Percentiles rank a stretch among this genome's conserved stretches.
phyloP scores from a whole-genome alignment of 768 basidiomycete genomes.

The button mushroom (Agaricus bisporus) region DNA sequence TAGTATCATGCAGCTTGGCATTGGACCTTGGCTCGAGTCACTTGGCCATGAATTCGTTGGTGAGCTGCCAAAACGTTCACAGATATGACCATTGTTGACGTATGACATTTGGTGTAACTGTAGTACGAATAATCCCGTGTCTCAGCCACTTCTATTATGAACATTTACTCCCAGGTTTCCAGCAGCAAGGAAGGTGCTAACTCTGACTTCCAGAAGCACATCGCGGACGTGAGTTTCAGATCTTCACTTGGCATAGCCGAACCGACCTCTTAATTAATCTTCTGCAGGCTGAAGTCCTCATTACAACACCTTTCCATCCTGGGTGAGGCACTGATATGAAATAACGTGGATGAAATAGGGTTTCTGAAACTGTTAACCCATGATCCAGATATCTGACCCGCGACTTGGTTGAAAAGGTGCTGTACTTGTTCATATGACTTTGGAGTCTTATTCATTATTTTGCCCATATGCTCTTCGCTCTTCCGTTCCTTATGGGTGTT shows the following conservation, averaged over 20 bases:
- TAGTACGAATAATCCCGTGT: constrained; percentile 1
- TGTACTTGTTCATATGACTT: constrained; percentile 1
- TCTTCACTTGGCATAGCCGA: not conserved
- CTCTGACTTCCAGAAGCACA: constrained; percentile 78
- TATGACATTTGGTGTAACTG: not conserved
- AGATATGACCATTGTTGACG: not conserved
- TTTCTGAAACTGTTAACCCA: not conserved
- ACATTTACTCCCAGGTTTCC: constrained; percentile 43
- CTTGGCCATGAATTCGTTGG: constrained; percentile 74
- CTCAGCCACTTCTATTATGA: not conserved
- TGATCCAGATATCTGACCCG: constrained; percentile 58
- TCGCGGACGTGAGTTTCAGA: constrained; percentile 56
- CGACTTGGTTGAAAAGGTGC: constrained; percentile 63
- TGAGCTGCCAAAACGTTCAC: constrained; percentile 21
- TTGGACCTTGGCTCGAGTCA: constrained; percentile 60
- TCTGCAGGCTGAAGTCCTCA: constrained; percentile 66
- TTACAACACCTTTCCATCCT: constrained; percentile 85
- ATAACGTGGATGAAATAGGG: not conserved
- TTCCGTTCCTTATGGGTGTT: not conserved
- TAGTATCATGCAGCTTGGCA: constrained; percentile 49
- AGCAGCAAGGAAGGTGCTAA: constrained; percentile 80
- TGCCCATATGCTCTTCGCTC: constrained; percentile 8
- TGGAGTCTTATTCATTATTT: not conserved
- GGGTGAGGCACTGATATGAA: constrained; percentile 29
- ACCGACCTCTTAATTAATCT: constrained; percentile 11